phyloP scores from a whole-genome alignment of 352 stramenopile genomes.

The Phytophthora sp. region DNA sequence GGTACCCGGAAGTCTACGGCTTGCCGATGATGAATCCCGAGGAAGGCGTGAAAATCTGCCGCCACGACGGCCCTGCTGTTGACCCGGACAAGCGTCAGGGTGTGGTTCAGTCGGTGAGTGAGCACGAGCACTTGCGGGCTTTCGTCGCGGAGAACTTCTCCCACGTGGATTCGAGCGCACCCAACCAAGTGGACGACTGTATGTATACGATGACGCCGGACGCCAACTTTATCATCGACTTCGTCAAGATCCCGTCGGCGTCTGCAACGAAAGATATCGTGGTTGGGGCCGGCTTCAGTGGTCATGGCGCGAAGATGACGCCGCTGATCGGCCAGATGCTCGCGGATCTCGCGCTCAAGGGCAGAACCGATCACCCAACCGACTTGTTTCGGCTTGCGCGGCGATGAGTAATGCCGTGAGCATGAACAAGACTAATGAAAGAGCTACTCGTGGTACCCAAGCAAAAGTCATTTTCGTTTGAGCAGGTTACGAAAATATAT shows the following conservation, averaged over 20 bases:
- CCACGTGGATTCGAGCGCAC: conserved; percentile 47
- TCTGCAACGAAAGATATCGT: conserved; percentile 49
- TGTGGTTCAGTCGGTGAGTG: conserved; percentile 34
- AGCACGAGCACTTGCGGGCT: conserved; percentile 30
- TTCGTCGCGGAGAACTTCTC: conserved; percentile 58
- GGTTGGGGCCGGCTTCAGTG: conserved; percentile 78
- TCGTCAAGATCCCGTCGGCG: conserved; percentile 22
- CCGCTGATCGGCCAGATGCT: conserved; percentile 85
- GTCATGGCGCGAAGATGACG: conserved; percentile 88
- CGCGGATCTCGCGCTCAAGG: conserved; percentile 62
- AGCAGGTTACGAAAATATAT: too few species aligned
- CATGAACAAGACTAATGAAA: too few species aligned
- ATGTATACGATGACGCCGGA: conserved; percentile 89
- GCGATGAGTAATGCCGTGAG: too few species aligned
- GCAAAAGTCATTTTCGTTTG: too few species aligned
- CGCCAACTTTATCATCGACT: conserved; percentile 79
- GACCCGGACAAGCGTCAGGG: conserved; percentile 51
- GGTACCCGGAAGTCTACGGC: conserved; percentile 54
- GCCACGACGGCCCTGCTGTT: conserved; percentile 55
- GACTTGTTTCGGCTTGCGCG: too few species aligned
- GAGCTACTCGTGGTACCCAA: too few species aligned
- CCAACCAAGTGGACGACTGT: conserved; percentile 61
- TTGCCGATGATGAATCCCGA: conserved; percentile 47
- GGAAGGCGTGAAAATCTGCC: conserved; percentile 78
- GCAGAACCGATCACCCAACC: too few species aligned